Evolutionary conservation across 2,329 filamentous ascomycete species (phyloP), one percentile per base, ranked within the genome.

Genomic region (Stemphylium lycopersici): DNA sequence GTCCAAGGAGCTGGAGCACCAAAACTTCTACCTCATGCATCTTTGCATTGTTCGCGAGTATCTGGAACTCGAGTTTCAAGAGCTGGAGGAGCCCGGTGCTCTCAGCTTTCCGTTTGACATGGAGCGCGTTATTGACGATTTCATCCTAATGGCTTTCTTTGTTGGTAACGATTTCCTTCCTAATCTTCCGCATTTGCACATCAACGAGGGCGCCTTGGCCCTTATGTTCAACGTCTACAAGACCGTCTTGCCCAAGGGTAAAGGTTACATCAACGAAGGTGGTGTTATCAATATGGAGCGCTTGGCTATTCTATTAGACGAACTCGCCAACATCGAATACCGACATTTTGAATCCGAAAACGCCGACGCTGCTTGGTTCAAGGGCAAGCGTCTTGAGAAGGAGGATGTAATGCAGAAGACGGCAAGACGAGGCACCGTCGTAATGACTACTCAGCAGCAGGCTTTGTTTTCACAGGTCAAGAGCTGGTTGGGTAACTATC

Each of bases 121-220:
- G 83, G 95, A 99, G 80, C 87, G 90, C 61, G 87, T 99, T 70
- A 98, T 99, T 78, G 95, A 99, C 74, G 95, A 99, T 81, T 99
- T 99, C 77, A 98, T 99, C 73, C 85, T 99, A 57, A 97, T 99
- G 92, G 93, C 93, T 42, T 99, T 99, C 80, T 99, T 99, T 76
- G 91, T 99, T 68, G 95, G 95, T 73, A 99, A 99, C 77, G 95
- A 99, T 84, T 99, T 99, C 79, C 84, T 99, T 75, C 95, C 95
- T 3, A 97, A 99, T 77, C 82, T 99, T 54, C 96, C 96, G 4
- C 91, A 96, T 70, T 79, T 99, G 62, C 95, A 99, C 77, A 99
- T 99, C 77, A 99, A 99, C 76, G 96, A 99, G 77, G 96, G 95
- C 62, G 95, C 96, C 18, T 80, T 99, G 76, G 91, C 93, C 20